Evolutionary conservation across 1,284 basidiomycete species (phyloP).

Genomic region (Ganoderma lingzhi): DNA sequence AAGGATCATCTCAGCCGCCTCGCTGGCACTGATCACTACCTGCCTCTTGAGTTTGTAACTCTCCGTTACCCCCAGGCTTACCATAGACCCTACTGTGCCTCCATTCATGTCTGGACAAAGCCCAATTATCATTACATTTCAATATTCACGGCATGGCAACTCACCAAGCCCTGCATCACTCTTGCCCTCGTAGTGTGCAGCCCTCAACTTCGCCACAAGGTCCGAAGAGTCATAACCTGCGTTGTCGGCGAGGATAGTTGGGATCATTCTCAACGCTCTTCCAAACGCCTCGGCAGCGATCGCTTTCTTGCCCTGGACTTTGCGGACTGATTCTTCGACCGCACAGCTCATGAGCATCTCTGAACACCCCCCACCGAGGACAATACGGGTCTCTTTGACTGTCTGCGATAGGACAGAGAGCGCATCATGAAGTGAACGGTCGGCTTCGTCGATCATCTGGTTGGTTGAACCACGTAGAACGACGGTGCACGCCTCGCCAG

Average conservation of each 20-base stretch:
- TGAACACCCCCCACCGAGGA: constrained; percentile 95
- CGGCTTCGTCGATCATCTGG: constrained; percentile 99
- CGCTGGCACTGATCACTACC: constrained; percentile 93
- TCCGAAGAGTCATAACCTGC: constrained; percentile 98
- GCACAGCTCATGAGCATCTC: constrained; percentile 98
- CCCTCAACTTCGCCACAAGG: constrained; percentile 88
- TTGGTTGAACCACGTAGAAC: constrained; percentile 96
- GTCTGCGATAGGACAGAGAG: constrained; percentile 98
- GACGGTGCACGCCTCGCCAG: constrained; percentile 98
- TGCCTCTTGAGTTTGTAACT: constrained; percentile 98
- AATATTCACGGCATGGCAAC: constrained; percentile 34
- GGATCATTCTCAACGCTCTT: constrained; percentile 92
- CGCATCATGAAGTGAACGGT: constrained; percentile 97
- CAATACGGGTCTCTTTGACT: constrained; percentile 94
- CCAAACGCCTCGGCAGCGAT: constrained; percentile 95
- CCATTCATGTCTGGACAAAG: constrained; percentile 80
- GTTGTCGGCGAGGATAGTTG: constrained; percentile 97
- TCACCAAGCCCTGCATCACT: constrained; percentile 86
- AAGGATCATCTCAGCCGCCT: constrained; percentile 99
- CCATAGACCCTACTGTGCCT: constrained; percentile 91
- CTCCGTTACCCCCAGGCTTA: constrained; percentile 89
- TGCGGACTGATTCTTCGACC: constrained; percentile 89
- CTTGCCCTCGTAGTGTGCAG: constrained; percentile 94
- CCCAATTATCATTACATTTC: not conserved
- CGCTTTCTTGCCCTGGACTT: constrained; percentile 94